A percentile compares a stretch with the other conserved stretches of the same genome.
phyloP scores from a whole-genome alignment of 164 flowering plant species.

The Euptelea pleiosperma region DNA sequence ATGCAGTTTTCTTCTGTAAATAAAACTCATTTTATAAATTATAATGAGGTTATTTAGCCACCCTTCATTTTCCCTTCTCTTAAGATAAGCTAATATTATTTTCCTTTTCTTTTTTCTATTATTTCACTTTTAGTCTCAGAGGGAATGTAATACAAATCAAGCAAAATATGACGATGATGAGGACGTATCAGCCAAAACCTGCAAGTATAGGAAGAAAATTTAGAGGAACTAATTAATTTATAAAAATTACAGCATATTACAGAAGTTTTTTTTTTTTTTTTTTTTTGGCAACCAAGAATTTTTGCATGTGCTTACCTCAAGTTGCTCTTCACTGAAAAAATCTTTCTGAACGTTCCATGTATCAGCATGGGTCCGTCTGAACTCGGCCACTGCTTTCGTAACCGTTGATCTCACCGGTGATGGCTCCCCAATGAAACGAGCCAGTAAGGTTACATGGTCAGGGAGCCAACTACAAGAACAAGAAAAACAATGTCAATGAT shows the following conservation, averaged over 20 bases:
- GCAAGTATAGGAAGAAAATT: conserved; percentile 23
- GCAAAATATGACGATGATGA: conserved; percentile 96
- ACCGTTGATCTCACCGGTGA: conserved; percentile 92
- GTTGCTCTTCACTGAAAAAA: conserved; percentile 83
- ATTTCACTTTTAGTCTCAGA: conserved; percentile 6
- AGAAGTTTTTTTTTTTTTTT: no score
- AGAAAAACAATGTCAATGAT: neutral
- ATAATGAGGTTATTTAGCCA: neutral
- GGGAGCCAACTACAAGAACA: conserved; percentile 79
- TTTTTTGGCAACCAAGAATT: no score
- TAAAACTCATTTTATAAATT: conserved; percentile 40
- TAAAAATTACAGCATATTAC: no score
- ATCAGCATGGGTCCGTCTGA: conserved; percentile 97
- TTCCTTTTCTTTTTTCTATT: conserved; percentile 1
- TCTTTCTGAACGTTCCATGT: conserved; percentile 93
- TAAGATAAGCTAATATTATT: neutral
- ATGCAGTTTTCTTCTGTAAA: conserved; percentile 45
- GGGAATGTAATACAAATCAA: conserved; percentile 32
- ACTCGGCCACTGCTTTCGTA: conserved; percentile 92
- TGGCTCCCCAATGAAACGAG: conserved; percentile 79
- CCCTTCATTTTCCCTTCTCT: neutral
- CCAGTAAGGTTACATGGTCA: conserved; percentile 82
- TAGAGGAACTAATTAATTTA: neutral
- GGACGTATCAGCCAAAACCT: conserved; percentile 91
- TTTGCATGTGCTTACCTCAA: conserved; percentile 50